Conservation (phyloP, 257 asterid species). For the Solanum dulcamara region DNA sequence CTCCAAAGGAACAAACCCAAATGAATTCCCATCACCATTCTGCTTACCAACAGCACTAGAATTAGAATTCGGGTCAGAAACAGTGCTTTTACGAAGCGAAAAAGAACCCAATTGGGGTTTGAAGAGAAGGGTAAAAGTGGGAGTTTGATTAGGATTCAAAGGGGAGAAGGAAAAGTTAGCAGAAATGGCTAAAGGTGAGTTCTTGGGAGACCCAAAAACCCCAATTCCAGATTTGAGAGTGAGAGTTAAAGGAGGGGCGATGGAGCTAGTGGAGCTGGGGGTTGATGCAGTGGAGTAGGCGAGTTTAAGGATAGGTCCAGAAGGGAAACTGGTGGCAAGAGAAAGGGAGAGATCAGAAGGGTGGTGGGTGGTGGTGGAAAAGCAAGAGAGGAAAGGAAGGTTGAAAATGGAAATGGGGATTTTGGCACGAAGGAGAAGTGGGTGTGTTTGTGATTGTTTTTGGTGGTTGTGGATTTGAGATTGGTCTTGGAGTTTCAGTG, state of each 20-base stretch:
- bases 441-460: conserved; percentile 9
- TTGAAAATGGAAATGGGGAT: conserved; percentile 65
- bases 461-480: conserved; percentile 17
- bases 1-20: conserved; percentile 63
- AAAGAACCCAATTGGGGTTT: conserved; percentile 74
- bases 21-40: conserved; percentile 24
- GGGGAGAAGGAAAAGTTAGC: conserved; percentile 74
- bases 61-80: conserved; percentile 9
- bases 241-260: conserved; percentile 42
- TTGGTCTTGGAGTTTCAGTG: conserved; percentile 51
- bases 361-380: conserved; percentile 71
- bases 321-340: conserved; percentile 56
- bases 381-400: conserved; percentile 69
- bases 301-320: conserved; percentile 71
- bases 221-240: conserved; percentile 84
- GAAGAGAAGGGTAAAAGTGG: conserved; percentile 57
- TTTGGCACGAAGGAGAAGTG: conserved; percentile 73
- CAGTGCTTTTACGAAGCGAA: conserved; percentile 53
- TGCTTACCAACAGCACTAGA: background rate
- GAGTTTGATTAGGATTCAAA: conserved; percentile 32
- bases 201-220: conserved; percentile 65
- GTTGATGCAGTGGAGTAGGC: conserved; percentile 42
- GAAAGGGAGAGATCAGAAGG: conserved; percentile 80
- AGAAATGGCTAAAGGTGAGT: conserved; percentile 62
- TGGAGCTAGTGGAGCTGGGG: conserved; percentile 2